These are phyloP conservation scores for Diplosphaera chodatii DNA, from an alignment of 139 green algal species.

Conservation along the genomic window DNA sequence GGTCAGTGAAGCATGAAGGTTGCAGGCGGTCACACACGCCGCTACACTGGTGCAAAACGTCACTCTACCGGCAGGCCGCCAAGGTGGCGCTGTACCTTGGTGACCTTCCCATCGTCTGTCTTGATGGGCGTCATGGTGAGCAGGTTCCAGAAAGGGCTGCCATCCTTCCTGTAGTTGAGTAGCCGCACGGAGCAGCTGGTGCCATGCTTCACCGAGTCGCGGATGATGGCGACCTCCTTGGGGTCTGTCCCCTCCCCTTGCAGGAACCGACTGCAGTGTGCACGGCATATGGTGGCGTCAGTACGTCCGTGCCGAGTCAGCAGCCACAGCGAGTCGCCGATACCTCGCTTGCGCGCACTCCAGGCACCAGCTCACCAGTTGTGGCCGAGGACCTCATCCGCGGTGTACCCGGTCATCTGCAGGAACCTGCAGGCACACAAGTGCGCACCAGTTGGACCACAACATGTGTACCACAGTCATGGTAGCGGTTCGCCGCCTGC, in stretches of 20 bases:
- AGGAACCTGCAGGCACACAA: slow-evolving; percentile 75
- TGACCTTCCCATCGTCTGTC: slow-evolving; percentile 68
- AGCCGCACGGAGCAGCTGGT: slow-evolving; percentile 65
- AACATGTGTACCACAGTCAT: too few species aligned
- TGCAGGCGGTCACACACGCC: too few species aligned
- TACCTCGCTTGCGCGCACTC: too few species aligned
- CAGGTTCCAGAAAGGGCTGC: slow-evolving; percentile 95
- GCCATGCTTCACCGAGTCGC: slow-evolving; percentile 60
- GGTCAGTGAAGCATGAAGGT: too few species aligned
- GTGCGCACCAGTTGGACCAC: too few species aligned
- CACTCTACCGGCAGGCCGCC: too few species aligned
- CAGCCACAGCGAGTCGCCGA: too few species aligned
- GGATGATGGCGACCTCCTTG: slow-evolving; percentile 76
- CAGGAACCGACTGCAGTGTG: slow-evolving; percentile 89
- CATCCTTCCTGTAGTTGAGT: slow-evolving; percentile 90
- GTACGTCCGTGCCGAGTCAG: neutral
- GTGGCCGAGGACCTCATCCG: slow-evolving; percentile 89
- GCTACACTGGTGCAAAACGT: too few species aligned
- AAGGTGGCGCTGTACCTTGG: neutral
- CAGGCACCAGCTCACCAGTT: slow-evolving; percentile 84
- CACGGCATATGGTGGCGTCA: too few species aligned
- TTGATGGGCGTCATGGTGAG: slow-evolving; percentile 93
- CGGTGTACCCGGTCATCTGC: slow-evolving; percentile 91
- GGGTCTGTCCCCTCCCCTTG: slow-evolving; percentile 91
- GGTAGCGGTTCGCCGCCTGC: too few species aligned